phyloP scores from a whole-genome alignment of 192 early-diverging fungal genomes.

The Backusella mclennaniae region DNA sequence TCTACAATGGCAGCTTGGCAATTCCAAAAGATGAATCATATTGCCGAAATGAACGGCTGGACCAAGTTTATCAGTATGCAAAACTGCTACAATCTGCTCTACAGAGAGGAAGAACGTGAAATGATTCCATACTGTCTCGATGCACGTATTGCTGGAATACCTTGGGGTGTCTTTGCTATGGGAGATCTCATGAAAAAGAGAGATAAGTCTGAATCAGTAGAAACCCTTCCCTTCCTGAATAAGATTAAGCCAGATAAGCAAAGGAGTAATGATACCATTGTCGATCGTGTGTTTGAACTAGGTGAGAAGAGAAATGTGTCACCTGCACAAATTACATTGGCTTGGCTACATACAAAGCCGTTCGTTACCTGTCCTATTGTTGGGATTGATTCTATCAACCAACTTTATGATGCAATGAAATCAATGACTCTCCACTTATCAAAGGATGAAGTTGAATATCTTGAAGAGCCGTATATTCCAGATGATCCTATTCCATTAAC shows the following conservation, averaged over 20 bases:
- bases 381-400: background rate
- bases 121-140: conserved; percentile 38
- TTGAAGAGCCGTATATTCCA: too few relatives aligned
- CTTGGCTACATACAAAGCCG: background rate
- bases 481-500: too few relatives aligned
- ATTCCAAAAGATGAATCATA: conserved; percentile 31
- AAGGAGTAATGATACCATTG: conserved; percentile 13
- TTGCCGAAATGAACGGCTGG: conserved; percentile 41
- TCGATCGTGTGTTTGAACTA: conserved; percentile 25
- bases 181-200: conserved; percentile 23
- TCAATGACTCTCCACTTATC: too few relatives aligned
- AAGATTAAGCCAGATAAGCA: background rate
- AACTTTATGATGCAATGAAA: too few relatives aligned
- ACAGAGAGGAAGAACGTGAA: conserved; percentile 42
- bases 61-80: conserved; percentile 20
- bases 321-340: background rate
- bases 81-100: conserved; percentile 38
- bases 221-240: background rate
- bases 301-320: background rate
- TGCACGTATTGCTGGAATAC: conserved; percentile 30
- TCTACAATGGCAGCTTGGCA: conserved; percentile 40
- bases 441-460: too few relatives aligned
- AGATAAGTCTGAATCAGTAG: background rate
- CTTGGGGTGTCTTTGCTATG: conserved; percentile 32
- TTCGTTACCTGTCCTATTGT: background rate